phyloP scores from a whole-genome alignment of 257 asterid species.

The Rubia yunnanensis region DNA sequence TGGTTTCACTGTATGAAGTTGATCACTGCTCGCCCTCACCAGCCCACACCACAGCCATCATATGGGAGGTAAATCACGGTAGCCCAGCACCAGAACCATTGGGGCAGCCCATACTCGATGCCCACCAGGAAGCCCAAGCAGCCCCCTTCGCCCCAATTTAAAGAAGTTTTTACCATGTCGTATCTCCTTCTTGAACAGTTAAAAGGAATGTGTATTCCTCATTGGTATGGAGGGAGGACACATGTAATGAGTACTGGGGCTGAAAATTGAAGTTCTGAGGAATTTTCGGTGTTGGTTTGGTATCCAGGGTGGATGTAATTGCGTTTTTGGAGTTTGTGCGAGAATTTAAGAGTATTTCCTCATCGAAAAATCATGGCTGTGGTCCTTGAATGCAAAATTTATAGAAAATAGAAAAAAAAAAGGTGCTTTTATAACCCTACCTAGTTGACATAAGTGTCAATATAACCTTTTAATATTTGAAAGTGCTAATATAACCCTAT shows the following conservation, averaged over 20 bases:
- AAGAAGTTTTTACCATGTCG: not conserved
- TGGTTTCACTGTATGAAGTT: not conserved
- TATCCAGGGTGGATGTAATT: not conserved
- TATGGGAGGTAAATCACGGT: no score
- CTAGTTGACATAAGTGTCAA: no score
- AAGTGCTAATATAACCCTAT: no score
- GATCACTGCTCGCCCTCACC: no score
- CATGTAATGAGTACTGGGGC: not conserved
- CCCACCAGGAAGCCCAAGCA: no score
- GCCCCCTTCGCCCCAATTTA: not conserved
- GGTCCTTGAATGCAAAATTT: slow-evolving; percentile 5
- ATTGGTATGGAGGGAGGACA: not conserved
- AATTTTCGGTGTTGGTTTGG: not conserved
- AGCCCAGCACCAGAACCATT: no score
- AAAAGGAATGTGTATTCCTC: not conserved
- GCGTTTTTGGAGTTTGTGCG: not conserved
- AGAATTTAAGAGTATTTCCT: not conserved
- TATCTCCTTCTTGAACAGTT: not conserved
- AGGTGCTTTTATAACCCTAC: no score
- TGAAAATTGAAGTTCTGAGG: not conserved
- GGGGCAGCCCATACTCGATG: no score
- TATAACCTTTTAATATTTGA: no score
- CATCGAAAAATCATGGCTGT: no score
- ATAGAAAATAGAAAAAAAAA: no score
- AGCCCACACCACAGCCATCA: no score